Evolutionary conservation across 306 rosid species (phyloP), one percentile per base, ranked within the genome.

Genomic region (Medicago ruthenica): DNA sequence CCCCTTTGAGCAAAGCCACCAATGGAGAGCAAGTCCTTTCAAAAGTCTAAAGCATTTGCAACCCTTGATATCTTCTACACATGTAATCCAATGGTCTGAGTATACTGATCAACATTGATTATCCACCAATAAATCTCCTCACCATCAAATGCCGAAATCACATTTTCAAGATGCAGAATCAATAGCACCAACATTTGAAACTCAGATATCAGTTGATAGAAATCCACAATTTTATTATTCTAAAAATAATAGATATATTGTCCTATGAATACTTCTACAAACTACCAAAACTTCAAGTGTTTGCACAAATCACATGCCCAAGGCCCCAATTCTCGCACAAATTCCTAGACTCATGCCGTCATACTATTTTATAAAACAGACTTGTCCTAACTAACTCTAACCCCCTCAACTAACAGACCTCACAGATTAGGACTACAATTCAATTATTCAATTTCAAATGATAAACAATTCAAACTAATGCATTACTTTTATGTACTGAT

Each of bases 401-500:
- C 70, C 18, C 4, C 50, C 9, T 64, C 47, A 64, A 37, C 48
- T 64, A 64, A 65, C 27, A 39, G 31, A 17, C 27, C 50, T 17
- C 41, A 20, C 13, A 61, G 67, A 61, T 61, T 61, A 61, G 42
- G 21, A 61, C 67, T 31, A 31, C 42, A 34, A 15, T 3, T 31
- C 6, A 51, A 9, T 21, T 58, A 68, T 68, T 45, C 48, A 68
- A 53, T 42, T 67, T 45, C 48, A 68, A 53, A 53, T 67, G n/a
- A 59, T 31, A 68, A 74, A 42, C 73, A 78, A 67, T 34, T 42
- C 15, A 55, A 54, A 53, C 60, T 17, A 55, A 65, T 55, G 67
- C 61, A 45, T 17, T 54, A 67, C 62, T 18, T 18, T 55, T 64
- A 50, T 55, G 53, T 31, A 41, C 6, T 21, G n/a, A 20, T 53